Base-by-base conservation (phyloP, 306 rosid species). In the Prunus fruticosa region DNA sequence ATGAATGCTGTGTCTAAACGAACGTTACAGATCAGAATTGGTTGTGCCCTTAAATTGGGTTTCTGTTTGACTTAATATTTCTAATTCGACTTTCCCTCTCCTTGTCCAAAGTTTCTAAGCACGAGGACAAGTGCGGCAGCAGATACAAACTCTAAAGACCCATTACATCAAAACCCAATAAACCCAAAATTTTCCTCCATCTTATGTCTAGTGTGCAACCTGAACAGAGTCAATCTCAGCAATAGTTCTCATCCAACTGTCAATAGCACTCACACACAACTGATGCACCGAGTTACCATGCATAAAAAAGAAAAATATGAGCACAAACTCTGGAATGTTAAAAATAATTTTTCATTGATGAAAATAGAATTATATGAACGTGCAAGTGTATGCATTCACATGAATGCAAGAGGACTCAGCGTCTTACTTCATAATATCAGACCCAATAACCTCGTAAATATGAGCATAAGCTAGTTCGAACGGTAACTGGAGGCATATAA, bases 401-500 rank as follows among this genome's bases (percentile, higher is more conserved):
- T 45, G 54, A 72, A 65, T 61, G 71, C 23, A 79, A 63, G 46
- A 66, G 41, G 73, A 57, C 58, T 30, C 3, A 10, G 67, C 78
- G 76, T 76, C 98, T 92, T 86, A 95, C 99, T 84, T 95, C 34
- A 88, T 65, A 82, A 78, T 19, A 81, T 91, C 93, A 22, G 90
- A 91, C 66, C 32, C 67, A 74, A 86, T 62, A 80, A 89, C 85
- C 87, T 87, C 97, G 30, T 88, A 95, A 79, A 91, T 91, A 91
- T 95, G 97, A 72, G 99, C 99, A 60, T 95, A 95, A 47, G 97
- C 93, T 92, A 95, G 86, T 87, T 92, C 99, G 83, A 95, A 90
- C 1, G 99, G 99, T 73, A 95, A 81, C 87, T 95, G 99, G 28
- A 95, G 98, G 87, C 97, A 95, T 82, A 95, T 88, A 70, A 91